Conservation (phyloP, 805 yeast genomes). For the Candida qinlingensis region DNA sequence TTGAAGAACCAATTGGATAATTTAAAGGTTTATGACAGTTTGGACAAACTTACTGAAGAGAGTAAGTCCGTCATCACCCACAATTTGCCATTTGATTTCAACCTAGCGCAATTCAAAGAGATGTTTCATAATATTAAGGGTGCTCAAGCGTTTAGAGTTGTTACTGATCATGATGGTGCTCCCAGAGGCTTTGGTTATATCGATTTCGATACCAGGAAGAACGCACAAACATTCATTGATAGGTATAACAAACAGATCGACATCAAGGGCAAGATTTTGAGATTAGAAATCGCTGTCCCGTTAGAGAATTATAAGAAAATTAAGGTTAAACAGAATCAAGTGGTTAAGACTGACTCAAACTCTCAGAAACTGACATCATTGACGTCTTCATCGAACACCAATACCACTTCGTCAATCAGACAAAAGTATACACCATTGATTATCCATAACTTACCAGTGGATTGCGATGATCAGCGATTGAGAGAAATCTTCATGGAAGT, state of each 20-base stretch:
- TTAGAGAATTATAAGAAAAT: background rate
- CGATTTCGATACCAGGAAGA: background rate
- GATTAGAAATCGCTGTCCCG: background rate
- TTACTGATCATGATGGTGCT: background rate
- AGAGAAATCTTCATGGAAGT: background rate
- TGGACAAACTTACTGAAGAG: background rate
- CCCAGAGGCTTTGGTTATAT: slow-evolving; percentile 1
- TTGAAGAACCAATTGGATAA: background rate
- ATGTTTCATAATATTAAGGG: background rate
- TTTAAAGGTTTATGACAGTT: background rate
- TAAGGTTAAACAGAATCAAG: background rate
- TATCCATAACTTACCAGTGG: background rate
- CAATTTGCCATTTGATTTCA: background rate
- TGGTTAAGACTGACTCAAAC: background rate
- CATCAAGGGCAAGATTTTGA: background rate
- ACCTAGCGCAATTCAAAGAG: background rate
- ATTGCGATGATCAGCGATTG: background rate
- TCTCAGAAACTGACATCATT: too few species aligned
- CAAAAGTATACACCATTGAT: background rate
- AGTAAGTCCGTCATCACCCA: background rate
- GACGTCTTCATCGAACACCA: too few species aligned
- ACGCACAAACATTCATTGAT: slow-evolving; percentile 1
- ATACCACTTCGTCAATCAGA: background rate
- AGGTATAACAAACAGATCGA: background rate
- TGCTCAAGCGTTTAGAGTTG: background rate